A percentile compares a stretch with the other conserved stretches of the same genome.
These are phyloP conservation scores for Glaciozyma martinii DNA, from an alignment of 768 basidiomycete species.

Conservation along the genomic window DNA sequence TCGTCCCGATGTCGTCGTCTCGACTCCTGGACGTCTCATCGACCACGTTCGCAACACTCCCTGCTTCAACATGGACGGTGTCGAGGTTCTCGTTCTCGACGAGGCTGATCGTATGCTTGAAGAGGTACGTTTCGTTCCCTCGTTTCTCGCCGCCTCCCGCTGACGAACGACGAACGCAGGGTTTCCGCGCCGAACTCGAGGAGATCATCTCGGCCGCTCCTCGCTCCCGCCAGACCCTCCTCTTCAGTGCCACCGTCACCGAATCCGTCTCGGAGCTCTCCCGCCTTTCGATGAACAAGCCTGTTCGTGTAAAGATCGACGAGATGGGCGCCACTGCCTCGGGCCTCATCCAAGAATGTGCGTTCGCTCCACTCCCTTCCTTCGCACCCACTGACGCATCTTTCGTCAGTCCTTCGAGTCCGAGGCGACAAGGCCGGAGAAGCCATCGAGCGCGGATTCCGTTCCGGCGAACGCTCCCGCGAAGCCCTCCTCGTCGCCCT, in stretches of 20 bases:
- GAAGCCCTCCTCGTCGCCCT: constrained; percentile 56
- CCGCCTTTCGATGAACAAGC: constrained; percentile 82
- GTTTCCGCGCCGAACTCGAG: constrained; percentile 84
- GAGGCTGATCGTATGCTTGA: constrained; percentile 95
- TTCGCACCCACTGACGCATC: neutral
- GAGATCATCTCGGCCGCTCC: constrained; percentile 73
- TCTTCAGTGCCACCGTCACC: constrained; percentile 98
- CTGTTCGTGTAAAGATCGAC: constrained; percentile 90
- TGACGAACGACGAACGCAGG: constrained; percentile 48
- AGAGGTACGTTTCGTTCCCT: constrained; percentile 28
- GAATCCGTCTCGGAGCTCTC: constrained; percentile 91
- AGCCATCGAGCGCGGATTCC: constrained; percentile 38
- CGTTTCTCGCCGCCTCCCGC: neutral
- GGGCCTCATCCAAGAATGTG: constrained; percentile 85
- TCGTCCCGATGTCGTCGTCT: constrained; percentile 87
- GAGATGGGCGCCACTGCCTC: constrained; percentile 79
- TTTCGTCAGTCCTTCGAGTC: constrained; percentile 56
- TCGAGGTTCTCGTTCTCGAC: constrained; percentile 89
- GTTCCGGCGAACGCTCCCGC: constrained; percentile 29
- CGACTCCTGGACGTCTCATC: constrained; percentile 93
- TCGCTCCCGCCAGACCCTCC: constrained; percentile 75
- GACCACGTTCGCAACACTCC: constrained; percentile 95
- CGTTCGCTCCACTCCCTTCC: neutral
- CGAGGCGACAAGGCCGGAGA: constrained; percentile 50
- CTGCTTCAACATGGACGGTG: constrained; percentile 78